A percentile compares a stretch with the other conserved stretches of the same genome.
These are phyloP conservation scores for Ustilago shanxiensis DNA, from an alignment of 1,284 basidiomycete species.

Conservation along the genomic window DNA sequence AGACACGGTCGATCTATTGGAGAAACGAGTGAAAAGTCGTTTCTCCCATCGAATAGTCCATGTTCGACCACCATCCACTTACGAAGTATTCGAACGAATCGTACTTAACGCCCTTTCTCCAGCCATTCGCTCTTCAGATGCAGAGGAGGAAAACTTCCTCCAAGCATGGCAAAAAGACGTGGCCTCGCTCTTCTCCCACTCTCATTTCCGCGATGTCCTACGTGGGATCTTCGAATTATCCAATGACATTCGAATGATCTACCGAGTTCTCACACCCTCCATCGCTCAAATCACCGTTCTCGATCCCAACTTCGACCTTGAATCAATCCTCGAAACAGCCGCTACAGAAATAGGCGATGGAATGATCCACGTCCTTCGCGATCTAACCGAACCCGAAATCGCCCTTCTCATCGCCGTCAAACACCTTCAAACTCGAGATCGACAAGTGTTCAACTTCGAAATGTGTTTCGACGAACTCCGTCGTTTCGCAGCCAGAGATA, in stretches of 20 bases:
- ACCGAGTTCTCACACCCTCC: slow-evolving; percentile 29
- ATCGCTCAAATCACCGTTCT: slow-evolving; percentile 16
- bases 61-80: slow-evolving; percentile 47
- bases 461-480: slow-evolving; percentile 62
- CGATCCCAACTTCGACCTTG: slow-evolving; percentile 15
- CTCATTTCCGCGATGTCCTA: slow-evolving; percentile 33
- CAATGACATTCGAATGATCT: slow-evolving; percentile 55
- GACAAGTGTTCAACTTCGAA: slow-evolving; percentile 67
- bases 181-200: slow-evolving; percentile 20
- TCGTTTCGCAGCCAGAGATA: slow-evolving; percentile 51
- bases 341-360: slow-evolving; percentile 27
- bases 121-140: not conserved
- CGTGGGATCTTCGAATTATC: slow-evolving; percentile 49
- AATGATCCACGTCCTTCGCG: slow-evolving; percentile 24
- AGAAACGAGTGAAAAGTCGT: slow-evolving; percentile 68
- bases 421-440: slow-evolving; percentile 61
- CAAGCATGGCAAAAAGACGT: slow-evolving; percentile 47
- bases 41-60: slow-evolving; percentile 67
- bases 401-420: slow-evolving; percentile 63
- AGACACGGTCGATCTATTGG: slow-evolving; percentile 64
- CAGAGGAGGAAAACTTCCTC: not conserved
- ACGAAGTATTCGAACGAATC: slow-evolving; percentile 44
- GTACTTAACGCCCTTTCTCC: slow-evolving; percentile 39
- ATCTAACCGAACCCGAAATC: slow-evolving; percentile 61
- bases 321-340: slow-evolving; percentile 25